A percentile compares a stretch with the other conserved stretches of the same genome.
phyloP scores from a whole-genome alignment of 805 yeast species.

The Lachancea nothofagi region DNA sequence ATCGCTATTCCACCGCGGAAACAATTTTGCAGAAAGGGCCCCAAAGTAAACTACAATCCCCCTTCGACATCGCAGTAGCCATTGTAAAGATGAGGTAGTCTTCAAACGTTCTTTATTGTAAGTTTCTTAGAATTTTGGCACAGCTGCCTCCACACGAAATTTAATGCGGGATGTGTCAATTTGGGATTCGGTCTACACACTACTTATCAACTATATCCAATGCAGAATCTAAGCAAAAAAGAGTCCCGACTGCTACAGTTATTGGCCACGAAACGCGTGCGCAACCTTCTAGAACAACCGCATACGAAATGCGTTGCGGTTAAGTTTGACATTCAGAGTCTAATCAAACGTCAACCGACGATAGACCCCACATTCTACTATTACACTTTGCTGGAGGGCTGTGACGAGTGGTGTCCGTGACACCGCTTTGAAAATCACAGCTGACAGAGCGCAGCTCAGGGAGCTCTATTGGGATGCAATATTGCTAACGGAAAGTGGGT shows the following conservation, averaged over 20 bases:
- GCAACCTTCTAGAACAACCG: slow-evolving; percentile 13
- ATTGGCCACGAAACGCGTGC: slow-evolving; percentile 16
- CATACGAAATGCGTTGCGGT: slow-evolving; percentile 18
- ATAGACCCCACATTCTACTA: slow-evolving; percentile 11
- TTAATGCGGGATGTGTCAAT: too few species aligned
- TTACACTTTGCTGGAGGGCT: slow-evolving; percentile 23
- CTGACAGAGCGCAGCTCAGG: slow-evolving; percentile 6
- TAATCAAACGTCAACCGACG: slow-evolving; percentile 17
- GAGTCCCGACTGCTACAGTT: slow-evolving; percentile 16
- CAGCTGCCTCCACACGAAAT: too few species aligned
- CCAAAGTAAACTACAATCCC: too few species aligned
- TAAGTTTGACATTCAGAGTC: slow-evolving; percentile 19
- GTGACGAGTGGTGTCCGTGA: slow-evolving; percentile 32
- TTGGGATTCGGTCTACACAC: too few species aligned
- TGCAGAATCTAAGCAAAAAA: slow-evolving; percentile 13
- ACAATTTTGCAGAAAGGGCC: too few species aligned
- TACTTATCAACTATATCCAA: background rate
- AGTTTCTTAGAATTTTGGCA: too few species aligned
- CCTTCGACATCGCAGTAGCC: too few species aligned
- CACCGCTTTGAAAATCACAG: slow-evolving; percentile 15
- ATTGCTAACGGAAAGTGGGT: slow-evolving; percentile 25
- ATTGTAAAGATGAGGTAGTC: too few species aligned
- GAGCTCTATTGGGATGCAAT: slow-evolving; percentile 33
- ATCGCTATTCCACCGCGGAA: too few species aligned
- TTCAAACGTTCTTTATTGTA: too few species aligned